Evolutionary conservation across 2,329 filamentous ascomycete genomes (phyloP), one percentile per base, ranked within the genome.

Genomic region (Diplodia seriata): DNA sequence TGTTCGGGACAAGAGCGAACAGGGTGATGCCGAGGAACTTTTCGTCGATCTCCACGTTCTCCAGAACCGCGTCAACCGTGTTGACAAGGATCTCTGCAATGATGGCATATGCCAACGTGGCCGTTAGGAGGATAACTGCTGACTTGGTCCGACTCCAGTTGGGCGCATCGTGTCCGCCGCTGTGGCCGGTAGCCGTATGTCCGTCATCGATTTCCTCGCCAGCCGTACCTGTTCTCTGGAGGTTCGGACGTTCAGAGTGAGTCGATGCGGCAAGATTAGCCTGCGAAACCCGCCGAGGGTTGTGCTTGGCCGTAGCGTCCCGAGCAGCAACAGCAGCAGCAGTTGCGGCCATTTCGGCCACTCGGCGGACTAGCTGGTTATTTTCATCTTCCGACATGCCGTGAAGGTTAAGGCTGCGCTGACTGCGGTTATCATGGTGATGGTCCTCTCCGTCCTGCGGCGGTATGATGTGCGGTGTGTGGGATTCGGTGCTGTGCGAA

Each of bases 11-110:
- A 70, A 99, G 85, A 6, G 96, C 94, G 79, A 99, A 99, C 56
- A 99, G 84, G 1, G 95, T 98, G 72, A 99, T 97, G 56, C 95
- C 95, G 68, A 99, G 82, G 80, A 99, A 98, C 79, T 99, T 99
- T 76, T 98, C 93, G 76, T 98, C 94, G 73, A 99, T 93, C 63
- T 93, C 89, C 66, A 96, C 91, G 70, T 91, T 94, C 71, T 94
- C 89, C 63, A 99, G 82, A 7, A 99, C 94, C n/a, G 95, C 92
- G 76, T 99, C 96, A 1, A 99, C 96, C 0, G 94, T 98, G 78
- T 97, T 92, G 51, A 99, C 96, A 6, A 99, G 82, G 66, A 99
- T 97, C 79, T 99, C 95, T 8, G 95, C 95, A 76, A 99, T 97
- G 47, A 98, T 83, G n/a, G 96, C 95, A 77, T 99, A 99, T 14